Evolutionary conservation across 208 protist genomes (phyloP).

Genomic region (Leishmania gerbilli): DNA sequence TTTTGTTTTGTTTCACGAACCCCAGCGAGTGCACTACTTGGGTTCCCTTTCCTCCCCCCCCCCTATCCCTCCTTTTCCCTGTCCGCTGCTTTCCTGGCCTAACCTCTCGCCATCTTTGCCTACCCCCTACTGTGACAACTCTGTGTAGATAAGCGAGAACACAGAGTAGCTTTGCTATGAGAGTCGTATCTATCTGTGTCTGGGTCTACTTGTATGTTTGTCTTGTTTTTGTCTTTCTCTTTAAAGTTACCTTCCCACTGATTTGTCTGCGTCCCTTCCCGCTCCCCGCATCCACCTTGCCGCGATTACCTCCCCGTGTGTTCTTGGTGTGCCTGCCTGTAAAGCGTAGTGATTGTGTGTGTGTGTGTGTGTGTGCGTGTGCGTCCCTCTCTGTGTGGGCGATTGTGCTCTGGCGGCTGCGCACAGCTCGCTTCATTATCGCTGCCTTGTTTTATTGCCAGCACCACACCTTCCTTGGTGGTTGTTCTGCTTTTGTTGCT

Average conservation of each 20-base stretch:
- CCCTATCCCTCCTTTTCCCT: not conserved
- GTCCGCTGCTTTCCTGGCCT: not conserved
- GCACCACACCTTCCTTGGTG: not conserved
- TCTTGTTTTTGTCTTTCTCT: not conserved
- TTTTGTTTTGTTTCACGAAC: too few relatives aligned
- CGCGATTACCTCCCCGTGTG: not conserved
- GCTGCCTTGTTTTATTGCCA: not conserved
- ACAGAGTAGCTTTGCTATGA: not conserved
- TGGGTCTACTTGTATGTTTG: not conserved
- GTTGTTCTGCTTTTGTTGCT: not conserved
- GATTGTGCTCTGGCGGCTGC: not conserved
- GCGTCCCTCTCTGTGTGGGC: too few relatives aligned
- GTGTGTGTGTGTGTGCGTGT: not conserved
- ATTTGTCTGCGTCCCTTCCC: not conserved
- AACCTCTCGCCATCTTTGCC: not conserved
- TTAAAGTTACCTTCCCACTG: not conserved
- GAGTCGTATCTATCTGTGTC: not conserved
- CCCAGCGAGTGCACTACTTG: not conserved
- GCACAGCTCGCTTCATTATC: not conserved
- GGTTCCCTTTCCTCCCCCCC: not conserved
- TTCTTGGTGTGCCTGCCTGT: not conserved
- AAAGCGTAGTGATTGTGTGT: not conserved
- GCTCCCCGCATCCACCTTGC: not conserved
- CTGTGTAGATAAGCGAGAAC: not conserved
- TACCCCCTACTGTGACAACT: not conserved